Base-by-base conservation (phyloP, 2,329 filamentous ascomycete species). In the Fusarium nelsonii region DNA sequence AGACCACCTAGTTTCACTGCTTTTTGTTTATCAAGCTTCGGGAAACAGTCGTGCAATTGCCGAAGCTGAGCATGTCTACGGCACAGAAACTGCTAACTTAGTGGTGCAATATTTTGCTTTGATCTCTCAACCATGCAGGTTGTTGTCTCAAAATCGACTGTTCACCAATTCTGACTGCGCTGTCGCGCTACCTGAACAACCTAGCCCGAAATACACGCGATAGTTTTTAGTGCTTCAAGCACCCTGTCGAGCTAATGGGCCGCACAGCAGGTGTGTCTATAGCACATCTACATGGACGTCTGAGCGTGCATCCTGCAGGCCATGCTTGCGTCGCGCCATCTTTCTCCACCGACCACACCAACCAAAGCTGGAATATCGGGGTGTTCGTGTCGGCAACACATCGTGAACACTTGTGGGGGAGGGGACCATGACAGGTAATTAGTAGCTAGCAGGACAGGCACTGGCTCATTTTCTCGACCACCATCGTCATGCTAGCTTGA, bases 221-320 rank as follows among this genome's bases (percentile, higher is more conserved):
- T 52, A 50, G 11, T 39, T 51, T 69, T 63, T 69, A 68, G 64
- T 68, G 33, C 26, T 30, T 37, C 23, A 16, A 26, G 41, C 32
- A 58, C 53, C 62, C 60, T 54, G 40, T 41, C 55, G 57, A 44
- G 36, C 53, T 58, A 63, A 28, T 15, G n/a, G 28, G 14, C 18
- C 15, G 14, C 18, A 43, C 41, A 30, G n/a, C 20, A 36, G 68
- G 69, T 18, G 69, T 71, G 69, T 45, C 36, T 16, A 36, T 72
- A 71, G 26, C 54, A 41, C 23, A 23, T 6, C 23, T 36, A 28
- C 54, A 55, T 50, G 10, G 43, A 54, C 26, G 69, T 72, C 69
- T 59, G 59, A 72, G 69, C 69, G 69, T 72, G 63, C 69, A 72
- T 72, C 18, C 70, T 72, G 70, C 70, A 72, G 70, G 40, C 70